Conservation (phyloP, 495 filamentous ascomycete species). For the Trichoderma gamsii region DNA sequence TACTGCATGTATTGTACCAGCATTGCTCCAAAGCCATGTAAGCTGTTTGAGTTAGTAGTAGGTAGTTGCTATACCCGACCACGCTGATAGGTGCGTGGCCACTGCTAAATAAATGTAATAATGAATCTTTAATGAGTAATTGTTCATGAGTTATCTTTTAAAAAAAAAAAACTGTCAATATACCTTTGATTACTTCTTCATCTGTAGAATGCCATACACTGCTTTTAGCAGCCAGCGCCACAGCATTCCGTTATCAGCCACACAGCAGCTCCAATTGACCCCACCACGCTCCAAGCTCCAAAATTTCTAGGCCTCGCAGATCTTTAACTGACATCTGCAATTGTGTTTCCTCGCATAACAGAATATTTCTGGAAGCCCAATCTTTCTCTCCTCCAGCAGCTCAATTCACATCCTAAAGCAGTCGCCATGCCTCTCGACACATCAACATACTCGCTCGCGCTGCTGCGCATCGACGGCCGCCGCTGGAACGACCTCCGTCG, state of each 20-base stretch:
- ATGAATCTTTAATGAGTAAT: not conserved
- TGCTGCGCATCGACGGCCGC: slow-evolving; percentile 86
- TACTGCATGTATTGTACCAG: not conserved
- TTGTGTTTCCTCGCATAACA: not conserved
- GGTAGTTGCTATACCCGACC: not conserved
- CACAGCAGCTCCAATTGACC: slow-evolving; percentile 5
- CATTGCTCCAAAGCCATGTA: no score
- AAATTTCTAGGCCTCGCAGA: slow-evolving; percentile 3
- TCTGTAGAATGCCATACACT: no score
- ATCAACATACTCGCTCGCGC: slow-evolving; percentile 75
- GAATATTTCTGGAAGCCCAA: not conserved
- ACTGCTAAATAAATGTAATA: not conserved
- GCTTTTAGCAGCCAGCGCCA: not conserved
- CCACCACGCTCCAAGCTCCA: slow-evolving; percentile 2
- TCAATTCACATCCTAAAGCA: not conserved
- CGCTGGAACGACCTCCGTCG: slow-evolving; percentile 97
- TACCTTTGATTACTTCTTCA: no score
- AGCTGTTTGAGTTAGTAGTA: not conserved
- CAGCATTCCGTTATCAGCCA: not conserved
- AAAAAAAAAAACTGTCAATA: no score
- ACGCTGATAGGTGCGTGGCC: not conserved
- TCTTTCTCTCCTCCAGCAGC: not conserved
- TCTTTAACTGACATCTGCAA: not conserved
- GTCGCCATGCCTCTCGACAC: slow-evolving; percentile 82
- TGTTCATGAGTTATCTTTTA: no score